Percentiles rank a stretch among this genome's conserved stretches.
Conservation (phyloP, 176 grass and related monocot genomes). For the Eremochloa ophiuroides region DNA sequence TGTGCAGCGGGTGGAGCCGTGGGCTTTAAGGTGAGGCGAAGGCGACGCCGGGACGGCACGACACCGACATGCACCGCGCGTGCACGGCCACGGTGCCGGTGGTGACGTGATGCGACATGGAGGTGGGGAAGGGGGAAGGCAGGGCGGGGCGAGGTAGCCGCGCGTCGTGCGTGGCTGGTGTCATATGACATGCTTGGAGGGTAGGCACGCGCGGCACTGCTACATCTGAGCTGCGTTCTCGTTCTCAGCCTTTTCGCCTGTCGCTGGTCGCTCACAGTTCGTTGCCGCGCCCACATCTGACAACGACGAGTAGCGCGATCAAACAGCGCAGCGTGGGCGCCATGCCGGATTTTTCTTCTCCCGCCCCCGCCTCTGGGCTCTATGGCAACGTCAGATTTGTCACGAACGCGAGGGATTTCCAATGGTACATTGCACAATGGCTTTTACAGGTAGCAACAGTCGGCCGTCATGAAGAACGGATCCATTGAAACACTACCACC, state of each 20-base stretch:
- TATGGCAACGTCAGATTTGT: too few relatives aligned
- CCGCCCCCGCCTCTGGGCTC: too few relatives aligned
- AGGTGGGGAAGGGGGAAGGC: neutral
- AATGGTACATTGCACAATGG: too few relatives aligned
- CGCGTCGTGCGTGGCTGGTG: neutral
- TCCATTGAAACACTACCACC: too few relatives aligned
- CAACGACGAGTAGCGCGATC: neutral
- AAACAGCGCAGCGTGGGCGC: neutral
- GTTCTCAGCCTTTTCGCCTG: neutral
- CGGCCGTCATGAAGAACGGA: too few relatives aligned
- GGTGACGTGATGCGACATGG: neutral
- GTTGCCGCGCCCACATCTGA: neutral
- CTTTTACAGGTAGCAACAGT: too few relatives aligned
- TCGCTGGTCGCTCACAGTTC: neutral
- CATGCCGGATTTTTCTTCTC: neutral
- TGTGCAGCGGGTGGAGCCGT: constrained; percentile 29
- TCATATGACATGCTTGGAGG: neutral
- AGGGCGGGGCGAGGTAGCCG: neutral
- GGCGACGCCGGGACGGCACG: constrained; percentile 41
- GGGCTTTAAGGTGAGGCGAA: constrained; percentile 39
- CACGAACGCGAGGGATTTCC: too few relatives aligned
- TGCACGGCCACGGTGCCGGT: neutral
- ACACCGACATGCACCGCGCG: constrained; percentile 26
- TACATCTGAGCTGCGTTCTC: neutral
- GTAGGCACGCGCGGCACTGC: too few relatives aligned